Base-by-base conservation (phyloP, 1,284 basidiomycete genomes). In the Laetiporus sulphureus region DNA sequence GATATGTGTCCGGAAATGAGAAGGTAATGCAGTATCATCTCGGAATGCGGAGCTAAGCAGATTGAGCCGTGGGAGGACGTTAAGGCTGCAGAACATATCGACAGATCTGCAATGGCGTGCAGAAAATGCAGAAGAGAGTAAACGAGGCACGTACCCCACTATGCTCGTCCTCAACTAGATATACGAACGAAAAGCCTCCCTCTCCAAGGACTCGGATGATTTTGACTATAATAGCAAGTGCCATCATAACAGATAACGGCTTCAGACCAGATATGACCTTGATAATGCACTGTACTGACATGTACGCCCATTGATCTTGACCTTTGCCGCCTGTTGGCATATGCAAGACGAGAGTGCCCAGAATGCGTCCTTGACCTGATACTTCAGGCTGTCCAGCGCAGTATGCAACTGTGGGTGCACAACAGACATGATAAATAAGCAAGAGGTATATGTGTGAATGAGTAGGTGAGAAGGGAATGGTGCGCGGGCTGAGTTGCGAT, bases 151-250 rank as follows among this genome's bases (percentile, higher is more conserved):
- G 54, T 53, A 88, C 84, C 33, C 83, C 85, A 54, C 83, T 88
- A 46, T 76, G 70, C 55, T 89, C 86, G 60, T 94, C 91, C 55
- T 87, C 82, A n/a, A 87, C 88, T 25, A 93, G 74, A 62, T 93
- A 93, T 15, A 97, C 93, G 60, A 94, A 96, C 12, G 89, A 91
- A 71, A 96, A 96, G 2, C 90, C 93, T 31, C 93, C 93, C 65
- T 97, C 93, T 33, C 93, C 93, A 3, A 97, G 77, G 12, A 95
- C 81, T 52, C 86, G 89, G 39, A 93, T 67, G 36, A 97, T 89
- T 55, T 89, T 86, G 68, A 92, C 85, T 88, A 52, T 20, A 12
- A 39, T n/a, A n/a, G n/a, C n/a, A n/a, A n/a, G n/a, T n/a, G n/a
- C n/a, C n/a, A n/a, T n/a, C n/a, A n/a, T n/a, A n/a, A n/a, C n/a